phyloP scores from a whole-genome alignment of 139 green algal genomes.

The Picocystis salinarum region DNA sequence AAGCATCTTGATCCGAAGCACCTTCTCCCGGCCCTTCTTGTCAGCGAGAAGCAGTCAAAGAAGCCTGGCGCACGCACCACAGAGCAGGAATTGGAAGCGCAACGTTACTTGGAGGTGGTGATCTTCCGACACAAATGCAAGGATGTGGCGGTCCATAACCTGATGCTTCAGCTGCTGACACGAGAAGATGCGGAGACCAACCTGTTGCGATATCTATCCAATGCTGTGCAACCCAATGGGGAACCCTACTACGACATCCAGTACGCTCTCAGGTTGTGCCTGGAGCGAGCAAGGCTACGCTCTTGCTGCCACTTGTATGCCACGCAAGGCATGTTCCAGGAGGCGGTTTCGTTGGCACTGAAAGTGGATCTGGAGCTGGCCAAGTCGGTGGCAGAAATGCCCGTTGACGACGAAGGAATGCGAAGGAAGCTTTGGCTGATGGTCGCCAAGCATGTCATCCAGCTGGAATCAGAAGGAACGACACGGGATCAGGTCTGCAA shows the following conservation, averaged over 20 bases:
- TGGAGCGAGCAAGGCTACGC: conserved; percentile 12
- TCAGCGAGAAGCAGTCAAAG: too few relatives aligned
- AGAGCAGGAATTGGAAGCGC: conserved; percentile 43
- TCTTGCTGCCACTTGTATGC: conserved; percentile 63
- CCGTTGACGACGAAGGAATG: conserved; percentile 38
- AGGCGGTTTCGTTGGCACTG: conserved; percentile 65
- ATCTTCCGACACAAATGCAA: conserved; percentile 27
- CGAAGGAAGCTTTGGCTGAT: conserved; percentile 69
- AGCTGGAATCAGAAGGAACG: conserved; percentile 9
- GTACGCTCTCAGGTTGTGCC: conserved; percentile 55
- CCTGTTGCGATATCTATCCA: conserved; percentile 27
- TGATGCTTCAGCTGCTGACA: conserved; percentile 46
- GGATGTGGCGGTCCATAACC: conserved; percentile 42
- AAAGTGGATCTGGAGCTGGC: conserved; percentile 48
- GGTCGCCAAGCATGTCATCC: conserved; percentile 66
- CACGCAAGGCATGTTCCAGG: conserved; percentile 45
- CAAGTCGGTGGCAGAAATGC: conserved; percentile 48
- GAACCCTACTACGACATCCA: conserved; percentile 59
- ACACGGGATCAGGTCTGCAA: conserved; percentile 24
- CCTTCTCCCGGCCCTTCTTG: too few relatives aligned
- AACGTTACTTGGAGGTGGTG: conserved; percentile 61
- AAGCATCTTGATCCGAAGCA: conserved; percentile 28
- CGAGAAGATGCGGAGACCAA: neutral
- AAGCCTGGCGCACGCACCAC: too few relatives aligned
- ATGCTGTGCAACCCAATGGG: conserved; percentile 16